These are phyloP conservation scores for Luffa acutangula DNA, from an alignment of 306 rosid genomes.

Conservation along the genomic window DNA sequence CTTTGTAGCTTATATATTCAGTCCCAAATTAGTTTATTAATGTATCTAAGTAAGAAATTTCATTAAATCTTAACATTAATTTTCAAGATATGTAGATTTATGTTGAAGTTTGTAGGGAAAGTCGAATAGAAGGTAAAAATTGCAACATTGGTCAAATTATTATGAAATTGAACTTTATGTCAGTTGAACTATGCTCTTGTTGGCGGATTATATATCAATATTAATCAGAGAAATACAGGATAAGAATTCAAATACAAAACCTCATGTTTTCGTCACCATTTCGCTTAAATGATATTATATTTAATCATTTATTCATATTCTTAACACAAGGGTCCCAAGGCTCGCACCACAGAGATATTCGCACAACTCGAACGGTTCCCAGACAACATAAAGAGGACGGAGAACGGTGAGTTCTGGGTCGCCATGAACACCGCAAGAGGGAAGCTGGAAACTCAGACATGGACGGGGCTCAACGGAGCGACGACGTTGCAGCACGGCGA, in stretches of 20 bases:
- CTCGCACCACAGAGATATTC: constrained; percentile 10
- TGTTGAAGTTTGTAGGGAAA: too few species aligned
- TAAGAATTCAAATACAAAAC: neutral
- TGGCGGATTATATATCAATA: too few species aligned
- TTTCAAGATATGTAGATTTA: too few species aligned
- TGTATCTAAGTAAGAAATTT: too few species aligned
- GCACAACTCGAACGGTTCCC: constrained; percentile 27
- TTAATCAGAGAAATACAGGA: too few species aligned
- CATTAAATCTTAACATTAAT: too few species aligned
- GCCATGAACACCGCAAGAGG: constrained; percentile 35
- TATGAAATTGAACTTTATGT: too few species aligned
- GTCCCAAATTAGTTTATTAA: too few species aligned
- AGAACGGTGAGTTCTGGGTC: constrained; percentile 40
- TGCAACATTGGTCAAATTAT: too few species aligned
- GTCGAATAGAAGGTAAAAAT: too few species aligned
- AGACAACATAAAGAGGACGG: constrained; percentile 43
- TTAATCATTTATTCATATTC: neutral
- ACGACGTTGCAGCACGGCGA: neutral
- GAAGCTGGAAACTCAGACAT: neutral
- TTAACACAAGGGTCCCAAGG: constrained; percentile 11
- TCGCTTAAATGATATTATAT: neutral
- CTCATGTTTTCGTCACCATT: neutral
- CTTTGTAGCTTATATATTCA: too few species aligned
- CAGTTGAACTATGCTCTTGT: too few species aligned
- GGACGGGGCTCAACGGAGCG: neutral